Evolutionary conservation across 441 rosid genomes (phyloP), one percentile per base, ranked within the genome.

Genomic region (Monsonia emarginata): DNA sequence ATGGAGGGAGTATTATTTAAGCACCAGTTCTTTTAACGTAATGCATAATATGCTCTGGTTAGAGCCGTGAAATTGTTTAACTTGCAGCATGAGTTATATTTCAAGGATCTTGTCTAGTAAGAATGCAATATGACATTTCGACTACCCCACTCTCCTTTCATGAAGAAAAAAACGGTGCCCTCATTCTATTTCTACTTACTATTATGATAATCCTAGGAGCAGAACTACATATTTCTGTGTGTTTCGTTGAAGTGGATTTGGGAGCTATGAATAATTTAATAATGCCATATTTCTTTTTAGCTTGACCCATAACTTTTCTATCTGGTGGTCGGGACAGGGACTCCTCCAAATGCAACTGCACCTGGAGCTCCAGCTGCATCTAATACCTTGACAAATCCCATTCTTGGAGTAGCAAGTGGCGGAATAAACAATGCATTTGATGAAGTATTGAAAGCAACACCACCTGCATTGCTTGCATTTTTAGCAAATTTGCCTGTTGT

Each of bases 361-460:
- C 75, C 83, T 76, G 83, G 75, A 61, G 70, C 36, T 38, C 74
- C 73, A 60, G 60, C 73, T 52, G 73, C 81, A 63, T 63, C 85
- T 36, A 82, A 72, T 72, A 66, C 72, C 56, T 81, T 77, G 75
- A 59, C 81, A 64, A 82, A 76, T 70, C 71, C 80, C 71, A 75
- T 65, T 65, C 74, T 78, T 52, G 70, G 83, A 18, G 58, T 69
- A 48, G 76, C 65, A 26, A 76, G 71, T 68, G 79, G 84, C 72
- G 88, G 72, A 70, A 62, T 83, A 65, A 61, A 82, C 71, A 74
- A 64, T 72, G 69, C 81, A 36, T 71, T 81, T 61, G 92, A 85
- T 57, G 98, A 90, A 63, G 70, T 85, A 69, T 66, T 85, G 79
- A 93, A 86, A 85, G 92, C 83, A 36, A 83, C 96, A 70, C 88